Conservation (phyloP, 441 rosid genomes). For the Populus hybrid region DNA sequence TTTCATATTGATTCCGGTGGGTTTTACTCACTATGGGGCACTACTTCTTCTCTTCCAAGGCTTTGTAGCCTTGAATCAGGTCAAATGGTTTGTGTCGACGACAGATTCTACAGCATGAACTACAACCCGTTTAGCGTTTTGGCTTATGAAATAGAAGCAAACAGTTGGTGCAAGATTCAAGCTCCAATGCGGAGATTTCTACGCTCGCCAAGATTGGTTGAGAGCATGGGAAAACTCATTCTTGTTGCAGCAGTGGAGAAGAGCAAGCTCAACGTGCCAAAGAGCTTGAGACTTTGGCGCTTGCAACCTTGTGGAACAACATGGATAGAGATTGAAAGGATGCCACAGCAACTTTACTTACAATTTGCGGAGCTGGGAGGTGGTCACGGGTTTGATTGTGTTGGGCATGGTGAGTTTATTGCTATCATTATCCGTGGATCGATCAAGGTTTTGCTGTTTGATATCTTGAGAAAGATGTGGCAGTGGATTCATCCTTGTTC, state of each 20-base stretch:
- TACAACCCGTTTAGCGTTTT: slow-evolving; percentile 77
- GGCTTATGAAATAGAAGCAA: slow-evolving; percentile 53
- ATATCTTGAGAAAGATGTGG: slow-evolving; percentile 72
- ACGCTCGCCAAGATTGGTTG: slow-evolving; percentile 75
- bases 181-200: slow-evolving; percentile 93
- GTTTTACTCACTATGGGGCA: slow-evolving; percentile 83
- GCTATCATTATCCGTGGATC: slow-evolving; percentile 51
- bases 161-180: slow-evolving; percentile 72
- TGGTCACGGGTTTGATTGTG: slow-evolving; percentile 69
- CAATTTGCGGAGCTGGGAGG: slow-evolving; percentile 66
- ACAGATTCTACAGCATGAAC: slow-evolving; percentile 81
- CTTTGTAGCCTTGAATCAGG: slow-evolving; percentile 85
- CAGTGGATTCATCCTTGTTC: slow-evolving; percentile 88
- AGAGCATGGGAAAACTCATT: slow-evolving; percentile 60
- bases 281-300: slow-evolving; percentile 79
- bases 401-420: slow-evolving; percentile 82
- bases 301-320: slow-evolving; percentile 61
- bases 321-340: slow-evolving; percentile 84
- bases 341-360: slow-evolving; percentile 77
- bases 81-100: slow-evolving; percentile 58
- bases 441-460: slow-evolving; percentile 59
- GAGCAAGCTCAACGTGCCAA: slow-evolving; percentile 89
- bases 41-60: slow-evolving; percentile 64
- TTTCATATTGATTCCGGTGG: slow-evolving; percentile 79
- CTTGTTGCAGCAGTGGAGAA: slow-evolving; percentile 90